Percentiles rank a stretch among this genome's conserved stretches.
Conservation (phyloP, 257 asterid genomes). For the Plectranthus barbatus region DNA sequence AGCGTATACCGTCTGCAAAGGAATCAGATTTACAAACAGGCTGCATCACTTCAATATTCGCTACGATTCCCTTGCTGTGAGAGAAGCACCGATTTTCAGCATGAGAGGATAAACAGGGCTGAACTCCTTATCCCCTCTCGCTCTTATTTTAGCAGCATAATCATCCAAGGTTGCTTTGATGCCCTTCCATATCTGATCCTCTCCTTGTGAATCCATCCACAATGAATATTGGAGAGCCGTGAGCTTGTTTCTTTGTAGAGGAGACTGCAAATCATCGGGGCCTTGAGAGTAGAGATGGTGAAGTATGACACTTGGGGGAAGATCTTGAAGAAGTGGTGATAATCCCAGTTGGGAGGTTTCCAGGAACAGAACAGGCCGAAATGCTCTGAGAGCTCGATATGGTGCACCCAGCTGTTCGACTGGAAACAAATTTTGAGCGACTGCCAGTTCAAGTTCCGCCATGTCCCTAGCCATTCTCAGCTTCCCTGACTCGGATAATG, state of each 20-base stretch:
- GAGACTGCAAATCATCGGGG: constrained; percentile 85
- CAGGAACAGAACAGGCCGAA: constrained; percentile 84
- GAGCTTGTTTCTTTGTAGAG: constrained; percentile 79
- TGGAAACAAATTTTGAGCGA: constrained; percentile 82
- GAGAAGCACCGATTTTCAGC: constrained; percentile 62
- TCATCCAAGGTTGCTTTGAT: constrained; percentile 82
- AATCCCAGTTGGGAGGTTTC: constrained; percentile 79
- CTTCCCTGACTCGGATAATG: constrained; percentile 85
- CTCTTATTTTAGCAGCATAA: constrained; percentile 65
- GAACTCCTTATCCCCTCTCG: constrained; percentile 91
- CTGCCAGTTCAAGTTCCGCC: constrained; percentile 84
- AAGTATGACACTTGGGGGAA: constrained; percentile 75
- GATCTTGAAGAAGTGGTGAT: constrained; percentile 84
- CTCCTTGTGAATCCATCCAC: constrained; percentile 97
- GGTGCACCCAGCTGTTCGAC: constrained; percentile 96
- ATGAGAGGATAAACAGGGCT: constrained; percentile 77
- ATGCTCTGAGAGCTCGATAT: constrained; percentile 87
- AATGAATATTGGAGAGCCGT: constrained; percentile 78
- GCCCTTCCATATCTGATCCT: constrained; percentile 96
- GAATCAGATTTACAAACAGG: constrained; percentile 1
- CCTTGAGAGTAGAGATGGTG: constrained; percentile 92
- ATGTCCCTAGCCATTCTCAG: too few relatives aligned
- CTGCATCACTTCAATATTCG: background rate
- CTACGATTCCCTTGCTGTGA: constrained; percentile 32
- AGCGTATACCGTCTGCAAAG: background rate